Evolutionary conservation across 352 stramenopile species (phyloP).

Genomic region (Thalassiosira hispida): DNA sequence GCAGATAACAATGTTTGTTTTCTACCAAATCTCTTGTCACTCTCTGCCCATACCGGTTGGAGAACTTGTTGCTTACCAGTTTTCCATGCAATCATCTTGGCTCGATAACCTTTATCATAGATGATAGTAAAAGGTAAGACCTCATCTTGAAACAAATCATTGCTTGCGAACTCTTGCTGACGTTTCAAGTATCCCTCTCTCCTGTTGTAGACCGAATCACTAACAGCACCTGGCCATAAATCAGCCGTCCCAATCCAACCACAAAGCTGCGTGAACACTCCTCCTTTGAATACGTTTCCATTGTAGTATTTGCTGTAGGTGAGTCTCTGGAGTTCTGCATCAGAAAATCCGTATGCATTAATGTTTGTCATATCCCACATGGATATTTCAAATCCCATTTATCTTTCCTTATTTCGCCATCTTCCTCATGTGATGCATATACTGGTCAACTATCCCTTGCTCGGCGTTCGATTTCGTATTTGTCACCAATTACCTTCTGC

Average conservation of each 20-base stretch:
- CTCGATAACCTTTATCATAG: conserved; percentile 52
- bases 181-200: conserved; percentile 40
- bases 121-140: conserved; percentile 37
- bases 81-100: conserved; percentile 30
- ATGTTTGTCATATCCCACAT: conserved; percentile 44
- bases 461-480: not conserved
- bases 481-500: not conserved
- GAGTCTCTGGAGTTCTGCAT: conserved; percentile 28
- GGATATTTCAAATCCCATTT: conserved; percentile 35
- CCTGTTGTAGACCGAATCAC: conserved; percentile 46
- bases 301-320: conserved; percentile 53
- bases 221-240: conserved; percentile 30
- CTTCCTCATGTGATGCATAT: conserved; percentile 38
- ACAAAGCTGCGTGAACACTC: conserved; percentile 42
- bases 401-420: conserved; percentile 17
- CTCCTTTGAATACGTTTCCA: conserved; percentile 51
- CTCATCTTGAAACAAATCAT: conserved; percentile 23
- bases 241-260: conserved; percentile 28
- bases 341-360: conserved; percentile 1
- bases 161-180: conserved; percentile 35
- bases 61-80: conserved; percentile 28
- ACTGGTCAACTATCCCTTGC: conserved; percentile 14
- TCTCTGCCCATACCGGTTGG: conserved; percentile 41
- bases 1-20: conserved; percentile 22
- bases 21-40: conserved; percentile 35